Evolutionary conservation across 2,329 filamentous ascomycete species (phyloP).

Genomic region (Bisporella sp.): DNA sequence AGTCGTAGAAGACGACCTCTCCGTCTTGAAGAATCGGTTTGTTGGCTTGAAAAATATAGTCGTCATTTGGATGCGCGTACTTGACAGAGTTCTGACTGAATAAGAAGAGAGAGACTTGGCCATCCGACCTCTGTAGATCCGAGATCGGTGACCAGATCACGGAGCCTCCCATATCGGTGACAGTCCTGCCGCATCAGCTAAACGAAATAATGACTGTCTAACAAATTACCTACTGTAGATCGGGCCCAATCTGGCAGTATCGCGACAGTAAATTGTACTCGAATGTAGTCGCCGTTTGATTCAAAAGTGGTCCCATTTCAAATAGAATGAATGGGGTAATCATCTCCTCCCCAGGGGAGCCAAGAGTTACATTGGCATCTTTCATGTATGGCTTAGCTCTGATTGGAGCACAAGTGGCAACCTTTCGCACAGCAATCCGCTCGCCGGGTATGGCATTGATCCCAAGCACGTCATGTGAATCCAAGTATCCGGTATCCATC

Average conservation of each 20-base stretch:
- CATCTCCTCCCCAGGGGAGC: neutral
- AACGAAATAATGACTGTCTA: neutral
- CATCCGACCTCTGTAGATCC: slow-evolving; percentile 22
- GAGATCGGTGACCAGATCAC: slow-evolving; percentile 21
- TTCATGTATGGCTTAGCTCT: neutral
- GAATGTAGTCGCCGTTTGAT: slow-evolving; percentile 1
- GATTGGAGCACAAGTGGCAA: slow-evolving; percentile 7
- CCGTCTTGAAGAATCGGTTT: neutral
- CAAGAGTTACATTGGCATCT: neutral
- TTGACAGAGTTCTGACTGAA: slow-evolving; percentile 22
- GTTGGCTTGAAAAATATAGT: slow-evolving; percentile 15
- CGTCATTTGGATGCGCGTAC: slow-evolving; percentile 21
- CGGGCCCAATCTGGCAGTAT: neutral
- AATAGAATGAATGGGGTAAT: neutral
- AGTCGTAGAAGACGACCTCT: slow-evolving; percentile 5
- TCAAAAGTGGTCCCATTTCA: neutral
- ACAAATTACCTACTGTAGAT: slow-evolving; percentile 3
- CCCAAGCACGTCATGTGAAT: slow-evolving; percentile 8
- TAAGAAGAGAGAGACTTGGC: slow-evolving; percentile 28
- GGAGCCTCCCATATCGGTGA: neutral
- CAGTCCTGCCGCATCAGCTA: neutral
- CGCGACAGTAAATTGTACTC: neutral
- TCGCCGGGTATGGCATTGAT: slow-evolving; percentile 5
- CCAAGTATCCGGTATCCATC: slow-evolving; percentile 10
- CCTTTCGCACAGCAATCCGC: slow-evolving; percentile 3